Conservation (phyloP, 495 filamentous ascomycete species). For the Lophium mytilinum region DNA sequence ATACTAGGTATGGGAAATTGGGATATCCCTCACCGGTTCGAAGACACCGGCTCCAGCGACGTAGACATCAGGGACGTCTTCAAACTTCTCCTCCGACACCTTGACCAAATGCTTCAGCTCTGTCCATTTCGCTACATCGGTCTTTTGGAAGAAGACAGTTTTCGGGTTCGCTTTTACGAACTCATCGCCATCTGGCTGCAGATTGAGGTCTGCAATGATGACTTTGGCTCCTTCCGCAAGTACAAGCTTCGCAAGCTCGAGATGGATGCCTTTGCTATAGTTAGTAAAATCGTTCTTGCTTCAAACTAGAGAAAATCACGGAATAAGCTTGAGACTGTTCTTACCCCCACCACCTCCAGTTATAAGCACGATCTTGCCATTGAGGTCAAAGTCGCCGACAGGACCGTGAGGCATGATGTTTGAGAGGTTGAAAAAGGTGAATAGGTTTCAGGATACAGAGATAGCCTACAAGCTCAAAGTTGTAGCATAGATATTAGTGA, state of each 20-base stretch:
- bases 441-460: too few species aligned
- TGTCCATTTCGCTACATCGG: conserved; percentile 28
- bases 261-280: conserved; percentile 19
- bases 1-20: too few species aligned
- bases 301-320: not conserved
- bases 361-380: conserved; percentile 21
- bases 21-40: conserved; percentile 22
- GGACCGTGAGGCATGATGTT: not conserved
- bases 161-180: not conserved
- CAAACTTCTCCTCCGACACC: conserved; percentile 22
- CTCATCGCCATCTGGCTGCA: conserved; percentile 20
- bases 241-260: conserved; percentile 24
- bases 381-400: conserved; percentile 17
- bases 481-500: not conserved
- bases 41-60: conserved; percentile 29
- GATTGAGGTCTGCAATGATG: conserved; percentile 30
- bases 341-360: conserved; percentile 15
- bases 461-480: too few species aligned
- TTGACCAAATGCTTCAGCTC: conserved; percentile 24
- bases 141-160: conserved; percentile 23
- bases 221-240: conserved; percentile 19
- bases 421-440: not conserved
- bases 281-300: not conserved
- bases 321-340: not conserved
- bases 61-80: conserved; percentile 28